A percentile compares a stretch with the other conserved stretches of the same genome.
Conservation (phyloP, 1,284 basidiomycete genomes). For the Rhodotorula sp. region DNA sequence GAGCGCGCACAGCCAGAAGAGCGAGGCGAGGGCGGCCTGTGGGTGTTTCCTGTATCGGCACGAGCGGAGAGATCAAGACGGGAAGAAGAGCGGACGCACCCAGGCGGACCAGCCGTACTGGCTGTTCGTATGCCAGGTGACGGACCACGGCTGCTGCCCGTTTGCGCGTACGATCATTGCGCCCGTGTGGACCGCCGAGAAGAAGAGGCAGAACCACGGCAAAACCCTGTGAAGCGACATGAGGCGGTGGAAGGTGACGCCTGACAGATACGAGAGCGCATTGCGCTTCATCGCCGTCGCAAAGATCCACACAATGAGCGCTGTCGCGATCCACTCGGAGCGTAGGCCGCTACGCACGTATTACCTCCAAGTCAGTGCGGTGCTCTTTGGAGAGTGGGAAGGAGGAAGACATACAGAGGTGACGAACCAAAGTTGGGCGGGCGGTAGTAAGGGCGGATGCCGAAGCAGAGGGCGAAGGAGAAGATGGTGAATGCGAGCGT, state of each 20-base stretch:
- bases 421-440: constrained; percentile 15
- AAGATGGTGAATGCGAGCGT: background rate
- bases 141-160: constrained; percentile 18
- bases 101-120: constrained; percentile 5
- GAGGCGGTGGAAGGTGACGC: constrained; percentile 55
- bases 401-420: background rate
- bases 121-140: background rate
- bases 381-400: fast-evolving
- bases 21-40: constrained; percentile 52
- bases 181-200: constrained; percentile 21
- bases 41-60: background rate
- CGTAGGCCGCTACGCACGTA: background rate
- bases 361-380: too few species aligned
- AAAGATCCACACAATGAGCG: constrained; percentile 29
- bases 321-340: constrained; percentile 6
- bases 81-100: background rate
- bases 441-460: constrained; percentile 7
- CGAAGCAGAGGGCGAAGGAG: background rate
- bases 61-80: too few species aligned
- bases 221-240: constrained; percentile 55
- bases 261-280: constrained; percentile 51
- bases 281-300: constrained; percentile 54
- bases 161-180: constrained; percentile 26
- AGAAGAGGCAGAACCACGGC: constrained; percentile 41
- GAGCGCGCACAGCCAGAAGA: constrained; percentile 46